A percentile compares a stretch with the other conserved stretches of the same genome.
These are phyloP conservation scores for Eutypella sp. DNA, from an alignment of 2,329 filamentous ascomycete genomes.

Conservation along the genomic window DNA sequence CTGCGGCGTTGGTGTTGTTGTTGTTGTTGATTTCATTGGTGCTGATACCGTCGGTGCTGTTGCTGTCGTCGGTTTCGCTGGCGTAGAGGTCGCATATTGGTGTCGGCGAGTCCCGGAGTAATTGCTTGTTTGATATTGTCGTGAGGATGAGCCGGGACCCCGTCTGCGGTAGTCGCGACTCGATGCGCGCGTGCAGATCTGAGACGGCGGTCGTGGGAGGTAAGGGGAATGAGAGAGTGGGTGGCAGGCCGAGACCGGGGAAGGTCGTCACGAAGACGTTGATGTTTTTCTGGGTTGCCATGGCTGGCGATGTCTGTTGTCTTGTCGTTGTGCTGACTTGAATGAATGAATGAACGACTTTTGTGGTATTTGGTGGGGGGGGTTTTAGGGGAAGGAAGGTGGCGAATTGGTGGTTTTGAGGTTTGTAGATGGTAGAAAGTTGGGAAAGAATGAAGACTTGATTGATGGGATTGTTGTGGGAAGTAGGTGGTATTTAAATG, in stretches of 20 bases:
- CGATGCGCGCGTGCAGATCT: slow-evolving; percentile 60
- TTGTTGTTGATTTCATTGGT: not conserved
- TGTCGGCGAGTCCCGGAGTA: slow-evolving; percentile 48
- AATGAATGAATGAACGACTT: no score
- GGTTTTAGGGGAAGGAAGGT: no score
- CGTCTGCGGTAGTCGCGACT: slow-evolving; percentile 54
- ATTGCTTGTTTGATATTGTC: slow-evolving; percentile 70
- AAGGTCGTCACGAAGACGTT: slow-evolving; percentile 86
- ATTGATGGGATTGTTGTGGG: no score
- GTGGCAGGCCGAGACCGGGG: slow-evolving; percentile 72
- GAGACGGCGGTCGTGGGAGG: slow-evolving; percentile 58
- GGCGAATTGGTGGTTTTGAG: no score
- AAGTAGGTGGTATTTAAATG: no score
- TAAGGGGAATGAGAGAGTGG: slow-evolving; percentile 76
- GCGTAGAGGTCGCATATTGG: slow-evolving; percentile 58
- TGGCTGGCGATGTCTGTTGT: slow-evolving; percentile 25
- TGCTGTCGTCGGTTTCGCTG: not conserved
- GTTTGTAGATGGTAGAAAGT: no score
- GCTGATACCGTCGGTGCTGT: slow-evolving; percentile 43
- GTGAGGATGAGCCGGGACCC: slow-evolving; percentile 68
- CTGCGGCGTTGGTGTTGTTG: slow-evolving; percentile 28
- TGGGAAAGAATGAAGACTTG: no score
- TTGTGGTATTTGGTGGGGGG: not conserved
- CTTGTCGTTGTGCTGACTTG: not conserved
- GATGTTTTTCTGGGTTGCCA: slow-evolving; percentile 55